Evolutionary conservation across 1,284 basidiomycete genomes (phyloP).

Genomic region (Malassezia caprae): DNA sequence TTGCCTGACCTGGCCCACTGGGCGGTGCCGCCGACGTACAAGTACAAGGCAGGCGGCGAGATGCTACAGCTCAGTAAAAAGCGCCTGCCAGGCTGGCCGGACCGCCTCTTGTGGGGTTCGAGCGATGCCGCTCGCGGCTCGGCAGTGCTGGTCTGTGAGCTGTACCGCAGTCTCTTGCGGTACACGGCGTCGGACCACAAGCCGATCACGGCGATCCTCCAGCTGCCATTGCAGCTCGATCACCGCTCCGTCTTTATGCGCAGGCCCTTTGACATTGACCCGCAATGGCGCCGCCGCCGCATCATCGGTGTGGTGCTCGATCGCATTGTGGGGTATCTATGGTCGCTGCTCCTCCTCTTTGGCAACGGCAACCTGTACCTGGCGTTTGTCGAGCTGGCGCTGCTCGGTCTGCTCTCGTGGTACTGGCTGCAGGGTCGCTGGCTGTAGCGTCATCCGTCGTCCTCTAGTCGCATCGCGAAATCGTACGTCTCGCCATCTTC

Average conservation of each 20-base stretch:
- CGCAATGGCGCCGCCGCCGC: conserved; percentile 55
- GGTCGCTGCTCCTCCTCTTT: conserved; percentile 62
- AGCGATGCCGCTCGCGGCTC: conserved; percentile 54
- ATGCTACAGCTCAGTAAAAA: conserved; percentile 64
- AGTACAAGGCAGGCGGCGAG: conserved; percentile 28
- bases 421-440: conserved; percentile 25
- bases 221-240: conserved; percentile 51
- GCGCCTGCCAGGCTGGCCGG: conserved; percentile 84
- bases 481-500: conserved; percentile 31
- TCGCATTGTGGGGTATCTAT: conserved; percentile 61
- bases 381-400: conserved; percentile 26
- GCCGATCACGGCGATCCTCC: conserved; percentile 44
- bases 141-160: conserved; percentile 33
- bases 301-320: conserved; percentile 60
- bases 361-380: conserved; percentile 60
- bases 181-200: conserved; percentile 46
- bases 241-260: conserved; percentile 15
- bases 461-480: conserved; percentile 24
- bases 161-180: conserved; percentile 44
- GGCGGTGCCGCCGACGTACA: conserved; percentile 42
- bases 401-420: conserved; percentile 24
- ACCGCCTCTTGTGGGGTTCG: conserved; percentile 71
- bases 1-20: conserved; percentile 25
- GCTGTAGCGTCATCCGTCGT: conserved; percentile 11
- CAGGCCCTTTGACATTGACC: conserved; percentile 31